phyloP scores from a whole-genome alignment of 2,329 filamentous ascomycete species.

The Harringtonia lauricola region DNA sequence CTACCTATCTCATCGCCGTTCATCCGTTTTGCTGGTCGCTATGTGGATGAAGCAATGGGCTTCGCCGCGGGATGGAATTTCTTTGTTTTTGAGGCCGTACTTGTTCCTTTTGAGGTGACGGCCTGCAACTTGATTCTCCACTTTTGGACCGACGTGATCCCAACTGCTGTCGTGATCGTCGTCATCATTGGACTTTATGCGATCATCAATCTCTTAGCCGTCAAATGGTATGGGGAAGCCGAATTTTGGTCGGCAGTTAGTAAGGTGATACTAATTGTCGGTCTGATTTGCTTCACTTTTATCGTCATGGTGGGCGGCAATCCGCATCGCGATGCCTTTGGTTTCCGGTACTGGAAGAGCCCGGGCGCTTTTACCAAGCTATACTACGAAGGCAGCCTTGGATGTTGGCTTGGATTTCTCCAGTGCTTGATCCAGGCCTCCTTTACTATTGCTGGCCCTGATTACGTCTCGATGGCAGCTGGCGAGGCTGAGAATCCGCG shows the following conservation, averaged over 20 bases:
- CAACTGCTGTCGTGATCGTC: not conserved
- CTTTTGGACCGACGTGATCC: constrained; percentile 10
- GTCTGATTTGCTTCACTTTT: constrained; percentile 38
- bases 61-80: constrained; percentile 39
- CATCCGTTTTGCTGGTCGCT: constrained; percentile 33
- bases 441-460: constrained; percentile 27
- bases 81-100: constrained; percentile 15
- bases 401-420: constrained; percentile 29
- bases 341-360: constrained; percentile 13
- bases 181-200: constrained; percentile 14
- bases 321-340: constrained; percentile 4
- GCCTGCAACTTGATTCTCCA: constrained; percentile 5
- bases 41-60: constrained; percentile 31
- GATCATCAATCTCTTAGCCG: constrained; percentile 13
- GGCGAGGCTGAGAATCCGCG: constrained; percentile 14
- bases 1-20: constrained; percentile 43
- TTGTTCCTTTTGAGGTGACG: constrained; percentile 2
- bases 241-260: constrained; percentile 14
- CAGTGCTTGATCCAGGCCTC: constrained; percentile 5
- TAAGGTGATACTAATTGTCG: constrained; percentile 36
- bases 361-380: constrained; percentile 29
- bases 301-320: constrained; percentile 30
- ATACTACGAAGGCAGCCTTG: constrained; percentile 15
- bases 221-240: constrained; percentile 9
- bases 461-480: constrained; percentile 29